Percentiles rank a stretch among this genome's conserved stretches.
These are phyloP conservation scores for Paramecium biaurelia DNA, from an alignment of 73 alveolate species.

Conservation along the genomic window DNA sequence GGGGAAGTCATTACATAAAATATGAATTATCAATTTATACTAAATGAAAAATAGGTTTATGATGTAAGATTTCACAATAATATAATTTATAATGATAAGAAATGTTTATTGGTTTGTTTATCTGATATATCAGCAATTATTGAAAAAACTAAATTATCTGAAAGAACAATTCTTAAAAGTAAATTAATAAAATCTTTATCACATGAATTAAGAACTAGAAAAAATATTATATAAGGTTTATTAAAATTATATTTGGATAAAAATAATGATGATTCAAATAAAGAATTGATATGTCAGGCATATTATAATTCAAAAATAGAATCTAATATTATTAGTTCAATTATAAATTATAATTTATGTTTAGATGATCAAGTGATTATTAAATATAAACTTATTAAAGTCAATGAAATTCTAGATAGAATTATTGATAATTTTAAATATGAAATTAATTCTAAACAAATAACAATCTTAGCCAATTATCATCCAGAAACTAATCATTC, in stretches of 20 bases:
- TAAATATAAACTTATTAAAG: background rate
- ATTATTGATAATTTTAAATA: background rate
- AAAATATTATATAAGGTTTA: background rate
- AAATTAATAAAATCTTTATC: background rate
- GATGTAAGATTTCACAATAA: background rate
- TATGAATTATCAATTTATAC: background rate
- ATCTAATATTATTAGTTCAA: slow-evolving; percentile 29
- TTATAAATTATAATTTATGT: slow-evolving; percentile 5
- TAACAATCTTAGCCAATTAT: background rate
- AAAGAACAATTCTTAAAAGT: background rate
- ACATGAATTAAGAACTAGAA: slow-evolving; percentile 25
- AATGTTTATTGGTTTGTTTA: background rate
- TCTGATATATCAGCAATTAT: background rate
- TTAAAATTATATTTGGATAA: background rate
- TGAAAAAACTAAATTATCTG: background rate
- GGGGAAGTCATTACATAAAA: background rate
- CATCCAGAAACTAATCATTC: background rate
- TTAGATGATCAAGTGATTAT: background rate
- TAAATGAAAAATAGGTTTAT: background rate
- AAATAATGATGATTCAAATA: background rate
- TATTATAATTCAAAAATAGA: background rate
- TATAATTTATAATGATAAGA: background rate
- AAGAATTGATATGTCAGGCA: background rate
- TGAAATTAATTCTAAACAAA: background rate
- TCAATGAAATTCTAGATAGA: background rate